Evolutionary conservation across 2,329 filamentous ascomycete genomes (phyloP), one percentile per base, ranked within the genome.

Genomic region (Fonsecaea monophora): DNA sequence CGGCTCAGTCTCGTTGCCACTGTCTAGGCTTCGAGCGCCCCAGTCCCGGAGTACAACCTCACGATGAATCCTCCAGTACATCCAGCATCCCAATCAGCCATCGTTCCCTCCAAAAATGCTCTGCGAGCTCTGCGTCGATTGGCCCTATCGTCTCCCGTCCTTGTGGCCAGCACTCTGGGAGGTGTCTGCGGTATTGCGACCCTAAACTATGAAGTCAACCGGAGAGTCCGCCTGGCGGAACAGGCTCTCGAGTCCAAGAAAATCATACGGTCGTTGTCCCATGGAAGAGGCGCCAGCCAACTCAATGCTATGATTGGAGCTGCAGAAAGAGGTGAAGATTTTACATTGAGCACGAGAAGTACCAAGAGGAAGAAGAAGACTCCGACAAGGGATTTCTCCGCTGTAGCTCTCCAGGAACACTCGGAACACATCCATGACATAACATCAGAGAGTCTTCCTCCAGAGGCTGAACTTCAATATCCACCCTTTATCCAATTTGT

Each of bases 211-310:
- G 79, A 82, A 69, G 74, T 78, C 13, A 77, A 80, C 64, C 77
- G 79, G 48, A 75, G 78, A 64, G 76, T 81, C 62, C 73, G 72
- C 30, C 66, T 80, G 30, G 80, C 79, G 42, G 79, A 82, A 71
- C 76, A 76, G 65, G 78, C 81, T 40, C 73, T 82, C 66, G 78
- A 81, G 68, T 81, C 78, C 60, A 82, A 82, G 71, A 76, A 79
- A 56, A 80, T 72, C 74, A 78, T 78, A 76, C 79, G 55, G 77
- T 76, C 25, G 73, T 75, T 72, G 12, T 66, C 70, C 13, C 62
- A 60, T 38, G 70, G 70, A 48, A 63, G 53, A 48, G 76, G 78
- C 13, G 76, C 78, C 21, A 74, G 69, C 50, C 73, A 77, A 42
- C 72, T 81, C 9, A 75, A 77, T 6, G 73, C 74, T 10, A 81